phyloP scores from a whole-genome alignment of 202 grass and related monocot species.

The Dendrocalamus latiflorus region DNA sequence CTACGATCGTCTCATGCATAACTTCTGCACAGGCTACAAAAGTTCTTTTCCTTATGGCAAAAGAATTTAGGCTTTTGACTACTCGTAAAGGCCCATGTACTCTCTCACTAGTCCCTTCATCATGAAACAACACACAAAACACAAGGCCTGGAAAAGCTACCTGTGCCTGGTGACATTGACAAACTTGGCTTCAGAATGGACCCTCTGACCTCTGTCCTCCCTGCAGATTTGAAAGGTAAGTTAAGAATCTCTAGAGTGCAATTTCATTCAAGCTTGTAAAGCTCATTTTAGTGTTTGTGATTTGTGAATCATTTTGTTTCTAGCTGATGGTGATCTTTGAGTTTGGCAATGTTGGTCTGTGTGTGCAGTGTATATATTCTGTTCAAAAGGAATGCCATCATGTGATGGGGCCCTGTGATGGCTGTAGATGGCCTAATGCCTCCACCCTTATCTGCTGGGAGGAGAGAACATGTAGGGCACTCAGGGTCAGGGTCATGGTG shows the following conservation, averaged over 20 bases:
- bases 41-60: background rate
- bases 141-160: slow-evolving; percentile 45
- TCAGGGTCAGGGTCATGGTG: background rate
- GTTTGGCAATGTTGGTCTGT: background rate
- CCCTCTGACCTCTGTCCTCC: background rate
- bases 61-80: background rate
- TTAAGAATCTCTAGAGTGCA: background rate
- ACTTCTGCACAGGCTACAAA: background rate
- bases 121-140: slow-evolving; percentile 25
- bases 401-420: background rate
- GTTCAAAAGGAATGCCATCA: background rate
- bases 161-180: slow-evolving; percentile 39
- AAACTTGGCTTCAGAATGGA: slow-evolving; percentile 51
- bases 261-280: background rate
- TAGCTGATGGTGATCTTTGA: background rate
- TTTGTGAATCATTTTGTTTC: background rate
- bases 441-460: background rate
- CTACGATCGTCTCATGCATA: background rate
- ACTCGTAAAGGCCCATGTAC: slow-evolving; percentile 3
- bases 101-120: background rate
- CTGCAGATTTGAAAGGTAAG: background rate
- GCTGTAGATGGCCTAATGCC: background rate
- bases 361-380: background rate
- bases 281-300: background rate
- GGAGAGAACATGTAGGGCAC: background rate